Percentiles rank a stretch among this genome's conserved stretches.
Conservation (phyloP, 2,329 filamentous ascomycete genomes). For the Neobulgaria alba region DNA sequence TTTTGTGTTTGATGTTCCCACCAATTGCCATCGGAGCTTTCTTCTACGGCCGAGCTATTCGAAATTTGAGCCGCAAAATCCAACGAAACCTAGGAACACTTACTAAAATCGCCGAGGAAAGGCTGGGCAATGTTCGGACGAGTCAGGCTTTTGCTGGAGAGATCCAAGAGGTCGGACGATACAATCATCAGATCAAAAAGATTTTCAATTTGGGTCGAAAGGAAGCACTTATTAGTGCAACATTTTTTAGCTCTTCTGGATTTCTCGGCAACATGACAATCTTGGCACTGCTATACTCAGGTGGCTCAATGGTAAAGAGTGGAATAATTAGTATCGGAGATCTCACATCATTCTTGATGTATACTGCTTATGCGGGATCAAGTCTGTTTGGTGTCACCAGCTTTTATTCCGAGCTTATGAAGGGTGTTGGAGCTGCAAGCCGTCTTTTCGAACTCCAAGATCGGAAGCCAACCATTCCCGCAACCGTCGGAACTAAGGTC, state of each 20-base stretch:
- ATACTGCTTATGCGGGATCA: constrained; percentile 77
- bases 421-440: constrained; percentile 93
- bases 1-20: constrained; percentile 80
- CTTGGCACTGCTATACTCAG: constrained; percentile 78
- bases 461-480: constrained; percentile 74
- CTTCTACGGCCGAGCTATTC: constrained; percentile 81
- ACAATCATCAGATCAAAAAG: constrained; percentile 84
- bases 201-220: constrained; percentile 84
- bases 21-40: constrained; percentile 86
- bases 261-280: constrained; percentile 97
- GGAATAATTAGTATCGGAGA: constrained; percentile 87
- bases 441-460: constrained; percentile 94
- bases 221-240: constrained; percentile 82
- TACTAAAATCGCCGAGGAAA: constrained; percentile 95
- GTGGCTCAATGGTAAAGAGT: constrained; percentile 79
- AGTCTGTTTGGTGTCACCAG: constrained; percentile 90
- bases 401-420: constrained; percentile 98
- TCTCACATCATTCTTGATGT: constrained; percentile 96
- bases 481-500: constrained; percentile 74
- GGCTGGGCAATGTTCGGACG: constrained; percentile 93
- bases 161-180: constrained; percentile 78
- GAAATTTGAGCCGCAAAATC: constrained; percentile 83
- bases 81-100: constrained; percentile 88
- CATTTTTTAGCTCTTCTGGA: constrained; percentile 80
- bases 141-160: constrained; percentile 95